Evolutionary conservation across 164 flowering plant species (phyloP), one percentile per base, ranked within the genome.

Genomic region (Kingdonia uniflora): DNA sequence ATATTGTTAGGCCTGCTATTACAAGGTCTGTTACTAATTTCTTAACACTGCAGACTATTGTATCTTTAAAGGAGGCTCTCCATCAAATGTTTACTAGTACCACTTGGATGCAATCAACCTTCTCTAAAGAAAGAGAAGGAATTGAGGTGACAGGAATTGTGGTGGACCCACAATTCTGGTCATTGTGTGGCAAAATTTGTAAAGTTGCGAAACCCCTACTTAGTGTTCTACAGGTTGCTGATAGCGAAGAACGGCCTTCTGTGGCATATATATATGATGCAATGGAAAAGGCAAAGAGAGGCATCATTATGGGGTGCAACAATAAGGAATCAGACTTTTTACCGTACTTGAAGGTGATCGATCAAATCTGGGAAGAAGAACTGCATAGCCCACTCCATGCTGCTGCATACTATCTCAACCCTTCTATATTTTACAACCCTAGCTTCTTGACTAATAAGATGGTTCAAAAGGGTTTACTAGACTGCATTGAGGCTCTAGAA

Each of bases 191-290:
- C 41, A 48, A 50, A 23, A 44, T 55, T 53, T 26, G 67, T 35
- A 65, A 62, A 57, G 65, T 71, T 29, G 49, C 66, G 8, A 60
- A 51, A 37, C 84, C 84, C 12, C 58, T 79, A 7, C 60, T 76
- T 25, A 35, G 54, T 37, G 70, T 72, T 24, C 52, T 76, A 26
- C 62, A 66, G 12, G 23, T 72, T 11, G 58, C 61, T 54, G 71
- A 68, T 44, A 44, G 71, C 63, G 75, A 71, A 35, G 68, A 71
- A 39, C 66, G 66, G 55, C 76, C 80, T 19, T 60, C 72, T 8
- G 61, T 75, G 49, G 85, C 76, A 16, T 76, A 65, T 57, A 49
- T 77, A 19, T 80, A 73, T 58, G 71, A 71, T 22, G 78, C 76
- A 11, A 65, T 80, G 68, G 72, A 71, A 11, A 71, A 62, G 43